phyloP scores from a whole-genome alignment of 441 rosid species.

The Iberis amara region DNA sequence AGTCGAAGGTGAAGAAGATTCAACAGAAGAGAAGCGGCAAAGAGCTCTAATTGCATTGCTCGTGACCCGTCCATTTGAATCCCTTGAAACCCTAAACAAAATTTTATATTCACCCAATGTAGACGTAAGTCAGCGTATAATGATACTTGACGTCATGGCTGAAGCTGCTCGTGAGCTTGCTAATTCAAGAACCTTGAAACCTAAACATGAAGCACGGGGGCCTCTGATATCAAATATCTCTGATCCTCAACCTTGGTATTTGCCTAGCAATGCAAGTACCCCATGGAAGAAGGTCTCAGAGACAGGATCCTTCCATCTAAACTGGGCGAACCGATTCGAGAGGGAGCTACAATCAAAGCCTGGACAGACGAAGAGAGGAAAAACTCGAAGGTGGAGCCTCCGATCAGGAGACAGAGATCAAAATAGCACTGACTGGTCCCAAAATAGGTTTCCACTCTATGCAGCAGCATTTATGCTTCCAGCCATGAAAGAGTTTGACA shows the following conservation, averaged over 20 bases:
- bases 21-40: conserved; percentile 93
- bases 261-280: conserved; percentile 73
- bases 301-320: conserved; percentile 50
- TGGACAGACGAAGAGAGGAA: conserved; percentile 60
- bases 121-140: conserved; percentile 89
- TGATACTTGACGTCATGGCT: conserved; percentile 94
- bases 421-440: conserved; percentile 50
- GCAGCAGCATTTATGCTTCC: conserved; percentile 99
- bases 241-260: conserved; percentile 88
- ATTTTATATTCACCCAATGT: conserved; percentile 79
- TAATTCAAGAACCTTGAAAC: conserved; percentile 51
- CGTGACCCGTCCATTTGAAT: conserved; percentile 70
- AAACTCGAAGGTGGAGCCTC: conserved; percentile 74
- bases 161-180: conserved; percentile 94
- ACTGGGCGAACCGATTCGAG: conserved; percentile 79
- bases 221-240: conserved; percentile 63
- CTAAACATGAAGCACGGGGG: conserved; percentile 42
- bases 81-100: conserved; percentile 60
- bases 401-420: conserved; percentile 42
- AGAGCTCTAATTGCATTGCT: conserved; percentile 77
- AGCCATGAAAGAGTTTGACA: conserved; percentile 92
- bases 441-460: conserved; percentile 74
- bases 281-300: conserved; percentile 78
- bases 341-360: conserved; percentile 70
- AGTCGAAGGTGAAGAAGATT: conserved; percentile 91